Percentiles rank a stretch among this genome's conserved stretches.
phyloP scores from a whole-genome alignment of 495 filamentous ascomycete genomes.

The Penicillium steckii region DNA sequence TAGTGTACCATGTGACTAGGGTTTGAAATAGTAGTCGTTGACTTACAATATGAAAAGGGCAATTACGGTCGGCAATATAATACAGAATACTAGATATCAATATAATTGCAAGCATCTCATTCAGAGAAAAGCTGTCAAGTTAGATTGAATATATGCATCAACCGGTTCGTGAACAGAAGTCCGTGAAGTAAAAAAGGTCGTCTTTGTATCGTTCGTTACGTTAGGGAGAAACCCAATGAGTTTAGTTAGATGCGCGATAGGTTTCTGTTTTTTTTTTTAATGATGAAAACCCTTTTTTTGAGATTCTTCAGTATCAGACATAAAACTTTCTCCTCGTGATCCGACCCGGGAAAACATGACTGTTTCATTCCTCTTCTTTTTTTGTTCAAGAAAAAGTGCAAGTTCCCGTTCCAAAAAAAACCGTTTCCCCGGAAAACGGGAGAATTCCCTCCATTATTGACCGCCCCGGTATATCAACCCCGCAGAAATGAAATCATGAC shows the following conservation, averaged over 20 bases:
- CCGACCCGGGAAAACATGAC: constrained; percentile 28
- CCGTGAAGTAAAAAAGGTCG: too few species aligned
- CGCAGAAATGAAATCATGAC: constrained; percentile 35
- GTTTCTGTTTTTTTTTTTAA: too few species aligned
- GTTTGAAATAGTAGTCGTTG: too few species aligned
- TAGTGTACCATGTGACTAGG: too few species aligned
- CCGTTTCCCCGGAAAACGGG: constrained; percentile 23
- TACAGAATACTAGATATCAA: constrained; percentile 1
- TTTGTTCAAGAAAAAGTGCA: constrained; percentile 1
- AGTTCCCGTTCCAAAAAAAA: constrained; percentile 15
- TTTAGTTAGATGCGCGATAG: too few species aligned
- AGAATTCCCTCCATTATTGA: constrained; percentile 38
- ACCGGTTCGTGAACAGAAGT: too few species aligned
- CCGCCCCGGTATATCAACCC: constrained; percentile 14
- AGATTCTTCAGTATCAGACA: constrained; percentile 29
- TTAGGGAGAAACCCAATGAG: too few species aligned
- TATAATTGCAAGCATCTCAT: constrained; percentile 35
- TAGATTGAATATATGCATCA: constrained; percentile 30
- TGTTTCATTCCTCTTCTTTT: constrained; percentile 22
- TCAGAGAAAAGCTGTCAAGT: constrained; percentile 32
- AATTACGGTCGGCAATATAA: not conserved
- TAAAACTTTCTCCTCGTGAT: constrained; percentile 7
- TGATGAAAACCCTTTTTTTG: constrained; percentile 24
- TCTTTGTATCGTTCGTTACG: too few species aligned
- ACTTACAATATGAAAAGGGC: not conserved